phyloP scores from a whole-genome alignment of 2,329 filamentous ascomycete genomes.

The Ambrosiella cleistominuta region DNA sequence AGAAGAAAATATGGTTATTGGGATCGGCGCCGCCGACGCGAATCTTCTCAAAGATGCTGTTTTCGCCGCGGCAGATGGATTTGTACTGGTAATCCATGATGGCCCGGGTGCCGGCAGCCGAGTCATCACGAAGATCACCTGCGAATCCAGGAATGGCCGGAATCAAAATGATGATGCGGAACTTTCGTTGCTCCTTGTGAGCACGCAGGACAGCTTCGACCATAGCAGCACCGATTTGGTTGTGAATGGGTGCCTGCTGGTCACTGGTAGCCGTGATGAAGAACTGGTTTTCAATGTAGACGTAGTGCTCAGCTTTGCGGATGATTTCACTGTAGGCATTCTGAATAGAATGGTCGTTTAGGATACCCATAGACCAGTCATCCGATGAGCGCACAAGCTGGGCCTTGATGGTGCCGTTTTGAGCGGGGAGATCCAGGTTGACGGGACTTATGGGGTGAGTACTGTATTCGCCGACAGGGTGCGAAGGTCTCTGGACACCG shows the following conservation, averaged over 20 bases:
- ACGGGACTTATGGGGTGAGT: slow-evolving; percentile 61
- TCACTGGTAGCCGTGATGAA: slow-evolving; percentile 91
- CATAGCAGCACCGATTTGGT: slow-evolving; percentile 73
- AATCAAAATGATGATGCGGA: slow-evolving; percentile 77
- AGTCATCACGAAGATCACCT: slow-evolving; percentile 69
- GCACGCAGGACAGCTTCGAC: slow-evolving; percentile 78
- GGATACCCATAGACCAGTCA: slow-evolving; percentile 86
- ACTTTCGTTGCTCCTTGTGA: slow-evolving; percentile 67
- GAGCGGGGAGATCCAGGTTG: slow-evolving; percentile 42
- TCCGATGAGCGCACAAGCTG: slow-evolving; percentile 79
- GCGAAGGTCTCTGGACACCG: slow-evolving; percentile 73
- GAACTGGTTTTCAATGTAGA: slow-evolving; percentile 98
- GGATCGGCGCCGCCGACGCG: slow-evolving; percentile 58
- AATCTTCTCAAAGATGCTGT: slow-evolving; percentile 77
- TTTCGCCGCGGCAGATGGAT: slow-evolving; percentile 76
- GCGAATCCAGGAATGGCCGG: slow-evolving; percentile 89
- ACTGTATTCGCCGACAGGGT: slow-evolving; percentile 75
- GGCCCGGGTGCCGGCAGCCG: slow-evolving; percentile 68
- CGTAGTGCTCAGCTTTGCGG: slow-evolving; percentile 69
- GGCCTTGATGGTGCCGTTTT: slow-evolving; percentile 58
- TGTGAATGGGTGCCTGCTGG: slow-evolving; percentile 71
- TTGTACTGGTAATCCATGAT: slow-evolving; percentile 99
- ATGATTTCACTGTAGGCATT: slow-evolving; percentile 79
- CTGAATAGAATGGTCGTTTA: slow-evolving; percentile 70
- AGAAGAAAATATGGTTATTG: slow-evolving; percentile 68